Conservation (phyloP, 257 asterid genomes). For the Nicotiana otophora region DNA sequence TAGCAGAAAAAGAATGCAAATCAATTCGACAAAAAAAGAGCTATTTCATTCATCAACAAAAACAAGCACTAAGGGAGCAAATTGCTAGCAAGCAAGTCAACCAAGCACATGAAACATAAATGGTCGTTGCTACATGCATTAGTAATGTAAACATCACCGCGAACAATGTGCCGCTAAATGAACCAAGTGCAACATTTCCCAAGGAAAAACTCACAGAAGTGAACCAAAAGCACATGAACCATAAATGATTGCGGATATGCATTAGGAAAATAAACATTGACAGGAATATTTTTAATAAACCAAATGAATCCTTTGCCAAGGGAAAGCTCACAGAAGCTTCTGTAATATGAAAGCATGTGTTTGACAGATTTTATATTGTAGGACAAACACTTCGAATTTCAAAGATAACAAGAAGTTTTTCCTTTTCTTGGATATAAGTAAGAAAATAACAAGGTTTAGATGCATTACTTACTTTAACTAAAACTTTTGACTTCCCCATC, state of each 20-base stretch:
- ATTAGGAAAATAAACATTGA: neutral
- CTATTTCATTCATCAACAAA: neutral
- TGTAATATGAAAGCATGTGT: neutral
- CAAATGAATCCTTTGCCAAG: neutral
- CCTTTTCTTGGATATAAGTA: neutral
- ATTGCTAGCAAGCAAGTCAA: neutral
- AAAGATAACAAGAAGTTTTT: neutral
- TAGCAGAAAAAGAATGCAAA: neutral
- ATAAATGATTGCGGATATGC: neutral
- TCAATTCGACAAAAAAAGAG: neutral
- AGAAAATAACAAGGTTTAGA: neutral
- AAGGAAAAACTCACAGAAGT: neutral
- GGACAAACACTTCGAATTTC: neutral
- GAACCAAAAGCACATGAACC: neutral
- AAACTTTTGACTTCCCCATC: slow-evolving; percentile 94
- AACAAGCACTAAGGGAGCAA: neutral
- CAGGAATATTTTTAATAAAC: neutral
- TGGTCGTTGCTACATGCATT: neutral
- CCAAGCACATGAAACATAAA: neutral
- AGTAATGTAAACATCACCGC: neutral
- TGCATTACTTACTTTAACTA: slow-evolving; percentile 63
- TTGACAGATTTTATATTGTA: neutral
- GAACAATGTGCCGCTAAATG: neutral
- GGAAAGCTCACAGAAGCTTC: neutral
- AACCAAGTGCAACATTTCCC: neutral